phyloP scores from a whole-genome alignment of 805 yeast genomes.

The Cyberlindnera xishuangbannaensis region DNA sequence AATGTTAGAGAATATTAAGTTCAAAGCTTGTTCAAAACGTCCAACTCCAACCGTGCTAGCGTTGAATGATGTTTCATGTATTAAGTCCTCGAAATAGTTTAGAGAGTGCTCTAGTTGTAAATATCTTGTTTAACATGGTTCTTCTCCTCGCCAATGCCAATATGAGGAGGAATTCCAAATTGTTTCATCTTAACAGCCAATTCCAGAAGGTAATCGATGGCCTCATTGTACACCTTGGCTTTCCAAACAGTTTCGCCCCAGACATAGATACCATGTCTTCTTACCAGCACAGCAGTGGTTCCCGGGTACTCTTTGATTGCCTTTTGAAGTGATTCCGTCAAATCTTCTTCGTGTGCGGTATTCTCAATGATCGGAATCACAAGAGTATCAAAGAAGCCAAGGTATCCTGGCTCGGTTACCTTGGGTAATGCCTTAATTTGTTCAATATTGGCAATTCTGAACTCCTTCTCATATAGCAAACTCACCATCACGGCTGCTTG shows the following conservation, averaged over 20 bases:
- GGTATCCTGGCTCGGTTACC: constrained; percentile 44
- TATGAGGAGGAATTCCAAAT: constrained; percentile 52
- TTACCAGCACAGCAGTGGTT: constrained; percentile 80
- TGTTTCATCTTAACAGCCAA: constrained; percentile 78
- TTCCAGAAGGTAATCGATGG: constrained; percentile 83
- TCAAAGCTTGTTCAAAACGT: background rate
- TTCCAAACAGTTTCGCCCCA: constrained; percentile 94
- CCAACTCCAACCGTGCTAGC: background rate
- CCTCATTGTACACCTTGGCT: constrained; percentile 90
- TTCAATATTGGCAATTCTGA: constrained; percentile 75
- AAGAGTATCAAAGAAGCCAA: constrained; percentile 68
- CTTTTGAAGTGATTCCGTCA: constrained; percentile 56
- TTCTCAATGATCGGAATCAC: constrained; percentile 89
- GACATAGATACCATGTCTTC: constrained; percentile 93
- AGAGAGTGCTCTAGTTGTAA: constrained; percentile 21
- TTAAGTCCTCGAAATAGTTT: too few relatives aligned
- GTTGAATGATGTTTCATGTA: background rate
- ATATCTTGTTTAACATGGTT: constrained; percentile 20
- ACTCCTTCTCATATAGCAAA: constrained; percentile 61
- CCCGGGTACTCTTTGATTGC: constrained; percentile 69
- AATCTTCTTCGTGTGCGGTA: constrained; percentile 81
- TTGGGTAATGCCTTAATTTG: constrained; percentile 88
- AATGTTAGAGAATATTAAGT: too few relatives aligned
- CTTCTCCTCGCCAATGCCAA: constrained; percentile 30
- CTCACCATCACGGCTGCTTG: constrained; percentile 82